Conservation (phyloP, 306 rosid genomes). For the Quercus bicolor region DNA sequence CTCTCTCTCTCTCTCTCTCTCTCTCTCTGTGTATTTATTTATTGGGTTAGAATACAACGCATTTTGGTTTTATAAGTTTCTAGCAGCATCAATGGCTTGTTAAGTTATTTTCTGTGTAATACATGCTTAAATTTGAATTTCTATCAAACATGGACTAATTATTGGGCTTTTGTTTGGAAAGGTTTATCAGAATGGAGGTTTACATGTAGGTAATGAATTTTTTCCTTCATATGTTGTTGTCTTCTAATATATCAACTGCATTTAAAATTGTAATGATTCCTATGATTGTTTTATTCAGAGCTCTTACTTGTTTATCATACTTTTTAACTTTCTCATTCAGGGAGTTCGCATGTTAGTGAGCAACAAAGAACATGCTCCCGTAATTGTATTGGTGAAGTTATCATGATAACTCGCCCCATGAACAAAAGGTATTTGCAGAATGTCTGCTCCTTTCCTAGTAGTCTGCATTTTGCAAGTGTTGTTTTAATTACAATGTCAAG, state of each 20-base stretch:
- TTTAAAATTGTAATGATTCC: neutral
- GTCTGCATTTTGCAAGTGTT: neutral
- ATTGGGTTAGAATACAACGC: neutral
- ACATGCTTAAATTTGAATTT: conserved; percentile 17
- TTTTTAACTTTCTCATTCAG: conserved; percentile 26
- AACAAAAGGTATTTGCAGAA: conserved; percentile 47
- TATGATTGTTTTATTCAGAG: conserved; percentile 1
- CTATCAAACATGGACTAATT: conserved; percentile 40
- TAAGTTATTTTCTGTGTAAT: neutral
- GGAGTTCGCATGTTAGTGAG: conserved; percentile 42
- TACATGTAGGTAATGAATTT: conserved; percentile 59
- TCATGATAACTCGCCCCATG: conserved; percentile 50
- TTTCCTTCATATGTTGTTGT: conserved; percentile 11
- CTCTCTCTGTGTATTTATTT: neutral
- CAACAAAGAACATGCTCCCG: conserved; percentile 27
- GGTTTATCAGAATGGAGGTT: conserved; percentile 62
- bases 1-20: no score
- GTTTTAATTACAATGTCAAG: neutral
- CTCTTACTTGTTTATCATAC: neutral
- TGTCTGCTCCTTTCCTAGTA: neutral
- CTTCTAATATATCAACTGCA: neutral
- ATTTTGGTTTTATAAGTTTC: neutral
- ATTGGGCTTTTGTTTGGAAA: conserved; percentile 29
- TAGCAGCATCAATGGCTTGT: neutral
- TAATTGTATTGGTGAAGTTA: conserved; percentile 77